Evolutionary conservation across 106 monocot species (phyloP).

Genomic region (Dendrobium nobile): DNA sequence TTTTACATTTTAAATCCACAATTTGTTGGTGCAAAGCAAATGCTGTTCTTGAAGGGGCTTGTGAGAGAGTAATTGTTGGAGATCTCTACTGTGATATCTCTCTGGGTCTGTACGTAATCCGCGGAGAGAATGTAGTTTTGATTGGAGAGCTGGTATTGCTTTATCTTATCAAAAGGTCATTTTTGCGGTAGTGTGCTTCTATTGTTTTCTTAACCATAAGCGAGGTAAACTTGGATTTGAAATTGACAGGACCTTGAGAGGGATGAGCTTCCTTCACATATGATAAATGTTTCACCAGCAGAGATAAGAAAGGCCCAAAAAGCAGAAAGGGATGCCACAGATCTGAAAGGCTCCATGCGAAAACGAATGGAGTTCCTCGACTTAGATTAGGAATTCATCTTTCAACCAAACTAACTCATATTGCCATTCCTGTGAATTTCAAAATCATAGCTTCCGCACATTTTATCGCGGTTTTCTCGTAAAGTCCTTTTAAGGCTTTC

Average conservation of each 20-base stretch:
- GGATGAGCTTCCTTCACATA: conserved; percentile 76
- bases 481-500: neutral
- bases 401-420: too few species aligned
- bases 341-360: conserved; percentile 64
- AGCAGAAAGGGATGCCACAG: conserved; percentile 57
- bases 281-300: conserved; percentile 57
- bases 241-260: conserved; percentile 52
- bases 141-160: conserved; percentile 81
- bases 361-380: conserved; percentile 76
- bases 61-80: conserved; percentile 85
- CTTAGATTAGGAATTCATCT: conserved; percentile 27
- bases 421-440: neutral
- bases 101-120: conserved; percentile 85
- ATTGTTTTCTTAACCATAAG: neutral
- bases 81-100: conserved; percentile 86
- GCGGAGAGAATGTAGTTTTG: conserved; percentile 89
- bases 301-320: conserved; percentile 84
- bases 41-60: conserved; percentile 90
- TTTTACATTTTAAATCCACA: neutral
- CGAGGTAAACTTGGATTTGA: neutral
- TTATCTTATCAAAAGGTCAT: neutral
- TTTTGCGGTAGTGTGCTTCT: neutral
- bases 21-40: conserved; percentile 47
- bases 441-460: neutral
- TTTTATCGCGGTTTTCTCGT: neutral